These are phyloP conservation scores for Diaporthe vexans DNA, from an alignment of 2,329 filamentous ascomycete genomes.

Conservation along the genomic window DNA sequence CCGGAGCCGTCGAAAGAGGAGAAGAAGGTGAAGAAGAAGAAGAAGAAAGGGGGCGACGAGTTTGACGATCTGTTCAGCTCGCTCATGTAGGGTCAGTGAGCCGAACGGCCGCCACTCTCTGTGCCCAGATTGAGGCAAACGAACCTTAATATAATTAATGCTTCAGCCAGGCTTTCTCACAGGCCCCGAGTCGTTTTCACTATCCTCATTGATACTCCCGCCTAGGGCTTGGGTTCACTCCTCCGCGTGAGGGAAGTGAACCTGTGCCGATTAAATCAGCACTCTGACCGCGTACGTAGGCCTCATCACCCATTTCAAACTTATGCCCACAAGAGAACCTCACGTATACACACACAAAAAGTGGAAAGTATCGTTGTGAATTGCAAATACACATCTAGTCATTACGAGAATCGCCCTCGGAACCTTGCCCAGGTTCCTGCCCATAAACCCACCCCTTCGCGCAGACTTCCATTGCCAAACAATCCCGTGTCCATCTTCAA, in stretches of 20 bases:
- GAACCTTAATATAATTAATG: neutral
- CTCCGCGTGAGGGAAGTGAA: neutral
- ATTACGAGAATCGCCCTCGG: conserved; percentile 33
- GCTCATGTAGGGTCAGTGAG: conserved; percentile 58
- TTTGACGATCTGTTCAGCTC: conserved; percentile 81
- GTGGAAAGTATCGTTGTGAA: conserved; percentile 16
- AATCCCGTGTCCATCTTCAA: conserved; percentile 7
- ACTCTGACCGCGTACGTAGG: neutral
- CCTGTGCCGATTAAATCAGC: neutral
- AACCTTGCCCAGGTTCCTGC: conserved; percentile 5
- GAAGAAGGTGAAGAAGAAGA: conserved; percentile 62
- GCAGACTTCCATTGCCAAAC: conserved; percentile 26
- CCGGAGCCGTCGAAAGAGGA: conserved; percentile 61
- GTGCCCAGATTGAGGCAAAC: too few relatives aligned
- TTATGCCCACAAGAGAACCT: neutral
- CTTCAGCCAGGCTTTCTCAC: neutral
- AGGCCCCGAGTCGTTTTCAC: neutral
- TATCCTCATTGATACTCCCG: neutral
- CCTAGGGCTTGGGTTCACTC: neutral
- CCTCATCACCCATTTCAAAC: neutral
- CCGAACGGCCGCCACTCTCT: neutral
- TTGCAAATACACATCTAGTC: conserved; percentile 34
- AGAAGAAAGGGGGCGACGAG: conserved; percentile 71
- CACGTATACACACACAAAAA: neutral
- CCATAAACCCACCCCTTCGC: conserved; percentile 1